These are phyloP conservation scores for Mucor lusitanicus DNA, from an alignment of 371 early-diverging fungal genomes.

Conservation along the genomic window DNA sequence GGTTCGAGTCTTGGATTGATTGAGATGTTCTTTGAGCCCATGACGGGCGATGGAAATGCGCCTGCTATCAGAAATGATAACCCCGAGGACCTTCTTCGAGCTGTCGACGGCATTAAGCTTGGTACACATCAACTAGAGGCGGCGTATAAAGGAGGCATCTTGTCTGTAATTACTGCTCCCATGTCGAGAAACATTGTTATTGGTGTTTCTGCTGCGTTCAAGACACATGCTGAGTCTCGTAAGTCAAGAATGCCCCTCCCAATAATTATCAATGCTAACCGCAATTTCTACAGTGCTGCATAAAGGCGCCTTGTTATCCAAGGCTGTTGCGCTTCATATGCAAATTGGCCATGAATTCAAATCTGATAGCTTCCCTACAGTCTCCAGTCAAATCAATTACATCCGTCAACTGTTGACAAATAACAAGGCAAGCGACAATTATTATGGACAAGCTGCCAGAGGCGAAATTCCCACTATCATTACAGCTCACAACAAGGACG, in stretches of 20 bases:
- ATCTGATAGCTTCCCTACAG: slow-evolving; percentile 51
- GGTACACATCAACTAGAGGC: slow-evolving; percentile 55
- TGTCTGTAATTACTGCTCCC: slow-evolving; percentile 53
- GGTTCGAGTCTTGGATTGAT: slow-evolving; percentile 54
- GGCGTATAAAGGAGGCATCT: slow-evolving; percentile 61
- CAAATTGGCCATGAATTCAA: slow-evolving; percentile 56
- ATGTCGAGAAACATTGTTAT: slow-evolving; percentile 36
- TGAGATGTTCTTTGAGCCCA: slow-evolving; percentile 53
- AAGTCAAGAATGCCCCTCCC: neutral
- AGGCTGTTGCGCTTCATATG: slow-evolving; percentile 64
- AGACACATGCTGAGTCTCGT: slow-evolving; percentile 46
- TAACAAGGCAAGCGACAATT: slow-evolving; percentile 21
- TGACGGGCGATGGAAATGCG: slow-evolving; percentile 52
- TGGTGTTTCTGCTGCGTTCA: slow-evolving; percentile 56
- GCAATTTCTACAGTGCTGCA: neutral
- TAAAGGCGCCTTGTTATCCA: slow-evolving; percentile 31
- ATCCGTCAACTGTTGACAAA: slow-evolving; percentile 55
- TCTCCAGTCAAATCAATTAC: slow-evolving; percentile 66
- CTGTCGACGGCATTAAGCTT: slow-evolving; percentile 59
- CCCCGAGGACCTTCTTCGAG: slow-evolving; percentile 33
- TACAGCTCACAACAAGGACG: slow-evolving; percentile 66
- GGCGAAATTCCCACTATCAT: slow-evolving; percentile 71
- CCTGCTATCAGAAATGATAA: slow-evolving; percentile 17
- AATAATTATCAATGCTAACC: neutral
- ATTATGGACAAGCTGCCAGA: slow-evolving; percentile 48